Evolutionary conservation across 768 basidiomycete species (phyloP).

Genomic region (Lactarius psammicola): DNA sequence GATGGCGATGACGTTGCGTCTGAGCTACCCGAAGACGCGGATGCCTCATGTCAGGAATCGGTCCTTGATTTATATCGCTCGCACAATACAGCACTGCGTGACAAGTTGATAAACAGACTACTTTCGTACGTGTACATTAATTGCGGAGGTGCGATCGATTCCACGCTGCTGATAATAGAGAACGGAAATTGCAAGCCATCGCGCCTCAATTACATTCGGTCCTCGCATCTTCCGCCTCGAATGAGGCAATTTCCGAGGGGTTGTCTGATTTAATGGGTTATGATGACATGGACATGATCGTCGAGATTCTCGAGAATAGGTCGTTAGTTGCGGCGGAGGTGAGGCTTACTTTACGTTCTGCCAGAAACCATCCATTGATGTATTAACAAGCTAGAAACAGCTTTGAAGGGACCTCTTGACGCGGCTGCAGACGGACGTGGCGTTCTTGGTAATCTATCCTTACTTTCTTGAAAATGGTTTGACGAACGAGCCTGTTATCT

Average conservation of each 20-base stretch:
- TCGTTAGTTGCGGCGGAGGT: constrained; percentile 50
- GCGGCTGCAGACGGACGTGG: not conserved
- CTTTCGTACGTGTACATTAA: constrained; percentile 26
- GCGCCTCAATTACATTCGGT: constrained; percentile 36
- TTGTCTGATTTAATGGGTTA: constrained; percentile 80
- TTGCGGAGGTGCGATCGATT: constrained; percentile 8
- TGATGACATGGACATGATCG: constrained; percentile 77
- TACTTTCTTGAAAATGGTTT: not conserved
- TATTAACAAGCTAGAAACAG: constrained; percentile 19
- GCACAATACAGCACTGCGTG: constrained; percentile 1
- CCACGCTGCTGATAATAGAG: constrained; percentile 29
- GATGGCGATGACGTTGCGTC: constrained; percentile 12
- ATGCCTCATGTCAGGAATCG: constrained; percentile 18
- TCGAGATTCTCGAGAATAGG: constrained; percentile 65
- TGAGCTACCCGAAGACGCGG: constrained; percentile 22
- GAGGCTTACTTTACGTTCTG: constrained; percentile 20
- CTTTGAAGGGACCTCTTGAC: constrained; percentile 4
- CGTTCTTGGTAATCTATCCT: not conserved
- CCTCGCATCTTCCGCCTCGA: constrained; percentile 49
- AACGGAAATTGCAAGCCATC: constrained; percentile 32
- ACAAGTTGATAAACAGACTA: constrained; percentile 21
- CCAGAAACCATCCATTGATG: constrained; percentile 10
- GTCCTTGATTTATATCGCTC: constrained; percentile 27
- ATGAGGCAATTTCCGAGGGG: constrained; percentile 76
- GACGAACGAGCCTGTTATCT: not conserved